Evolutionary conservation across 2,329 filamentous ascomycete species (phyloP).

Genomic region (Hymenoscyphus linearis): DNA sequence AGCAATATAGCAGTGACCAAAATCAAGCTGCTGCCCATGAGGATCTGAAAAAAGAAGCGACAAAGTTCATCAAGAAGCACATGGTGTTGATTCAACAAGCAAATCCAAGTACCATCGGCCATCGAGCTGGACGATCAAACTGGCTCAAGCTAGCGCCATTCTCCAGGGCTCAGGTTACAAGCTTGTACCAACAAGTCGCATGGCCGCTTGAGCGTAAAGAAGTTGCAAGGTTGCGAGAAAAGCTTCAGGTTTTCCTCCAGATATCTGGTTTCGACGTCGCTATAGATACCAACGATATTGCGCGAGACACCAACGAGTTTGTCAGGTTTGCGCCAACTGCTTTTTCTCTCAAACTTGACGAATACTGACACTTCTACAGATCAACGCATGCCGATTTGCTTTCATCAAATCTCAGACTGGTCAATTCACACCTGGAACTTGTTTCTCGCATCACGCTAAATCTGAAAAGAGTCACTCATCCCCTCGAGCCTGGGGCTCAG

Average conservation of each 20-base stretch:
- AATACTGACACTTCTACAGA: neutral
- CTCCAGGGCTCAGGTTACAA: slow-evolving; percentile 11
- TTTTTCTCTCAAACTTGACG: neutral
- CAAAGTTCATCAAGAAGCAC: slow-evolving; percentile 20
- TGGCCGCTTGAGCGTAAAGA: slow-evolving; percentile 21
- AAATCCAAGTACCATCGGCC: slow-evolving; percentile 18
- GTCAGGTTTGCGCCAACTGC: neutral
- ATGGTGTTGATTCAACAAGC: slow-evolving; percentile 18
- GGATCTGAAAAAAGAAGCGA: slow-evolving; percentile 15
- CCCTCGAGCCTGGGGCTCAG: slow-evolving; percentile 16
- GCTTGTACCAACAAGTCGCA: slow-evolving; percentile 17
- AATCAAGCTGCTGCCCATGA: slow-evolving; percentile 11
- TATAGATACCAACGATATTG: slow-evolving; percentile 14
- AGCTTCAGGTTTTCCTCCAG: slow-evolving; percentile 20
- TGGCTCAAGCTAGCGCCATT: slow-evolving; percentile 18
- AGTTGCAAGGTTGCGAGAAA: slow-evolving; percentile 15
- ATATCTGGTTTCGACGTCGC: slow-evolving; percentile 16
- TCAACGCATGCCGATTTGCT: slow-evolving; percentile 14
- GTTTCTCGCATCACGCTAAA: slow-evolving; percentile 20
- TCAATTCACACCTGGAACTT: slow-evolving; percentile 21
- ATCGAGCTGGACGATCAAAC: slow-evolving; percentile 12
- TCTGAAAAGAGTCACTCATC: slow-evolving; percentile 21
- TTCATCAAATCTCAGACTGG: slow-evolving; percentile 18
- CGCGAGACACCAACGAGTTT: slow-evolving; percentile 15
- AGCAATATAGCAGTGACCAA: slow-evolving; percentile 5